phyloP scores from a whole-genome alignment of 1,139 yeast species.

The Yamadazyma songkhlaensis region DNA sequence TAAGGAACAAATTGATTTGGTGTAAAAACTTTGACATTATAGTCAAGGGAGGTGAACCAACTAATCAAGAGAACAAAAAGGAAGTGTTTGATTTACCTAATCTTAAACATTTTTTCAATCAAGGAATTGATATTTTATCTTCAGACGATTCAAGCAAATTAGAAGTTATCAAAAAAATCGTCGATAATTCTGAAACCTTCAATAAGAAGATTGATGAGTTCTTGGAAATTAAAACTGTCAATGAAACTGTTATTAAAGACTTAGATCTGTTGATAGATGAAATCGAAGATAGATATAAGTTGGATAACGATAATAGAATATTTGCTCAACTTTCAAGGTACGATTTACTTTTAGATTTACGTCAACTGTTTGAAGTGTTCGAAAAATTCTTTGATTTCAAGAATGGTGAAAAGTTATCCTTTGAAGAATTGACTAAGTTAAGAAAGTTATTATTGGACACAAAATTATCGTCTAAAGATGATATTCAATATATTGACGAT shows the following conservation, averaged over 20 bases:
- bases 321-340: slow-evolving; percentile 13
- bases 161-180: slow-evolving; percentile 22
- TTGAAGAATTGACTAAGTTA: slow-evolving; percentile 25
- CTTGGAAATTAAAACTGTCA: slow-evolving; percentile 10
- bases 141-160: slow-evolving; percentile 24
- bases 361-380: slow-evolving; percentile 12
- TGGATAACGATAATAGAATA: slow-evolving; percentile 11
- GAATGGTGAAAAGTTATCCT: slow-evolving; percentile 5
- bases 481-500: slow-evolving; percentile 12
- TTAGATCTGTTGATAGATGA: slow-evolving; percentile 15
- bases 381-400: slow-evolving; percentile 11
- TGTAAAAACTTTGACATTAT: slow-evolving; percentile 31
- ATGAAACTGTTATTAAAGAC: slow-evolving; percentile 7
- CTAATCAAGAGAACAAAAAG: slow-evolving; percentile 26
- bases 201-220: slow-evolving; percentile 26
- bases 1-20: slow-evolving; percentile 54
- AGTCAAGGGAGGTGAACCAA: slow-evolving; percentile 42
- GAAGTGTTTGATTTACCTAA: slow-evolving; percentile 37
- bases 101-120: slow-evolving; percentile 32
- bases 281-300: slow-evolving; percentile 13
- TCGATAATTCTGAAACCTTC: slow-evolving; percentile 27
- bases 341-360: slow-evolving; percentile 14
- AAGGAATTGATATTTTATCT: slow-evolving; percentile 39
- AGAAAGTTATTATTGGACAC: slow-evolving; percentile 23
- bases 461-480: slow-evolving; percentile 20